Evolutionary conservation across 2,329 filamentous ascomycete genomes (phyloP), one percentile per base, ranked within the genome.

Genomic region (Aspergillus pseudoterreus): DNA sequence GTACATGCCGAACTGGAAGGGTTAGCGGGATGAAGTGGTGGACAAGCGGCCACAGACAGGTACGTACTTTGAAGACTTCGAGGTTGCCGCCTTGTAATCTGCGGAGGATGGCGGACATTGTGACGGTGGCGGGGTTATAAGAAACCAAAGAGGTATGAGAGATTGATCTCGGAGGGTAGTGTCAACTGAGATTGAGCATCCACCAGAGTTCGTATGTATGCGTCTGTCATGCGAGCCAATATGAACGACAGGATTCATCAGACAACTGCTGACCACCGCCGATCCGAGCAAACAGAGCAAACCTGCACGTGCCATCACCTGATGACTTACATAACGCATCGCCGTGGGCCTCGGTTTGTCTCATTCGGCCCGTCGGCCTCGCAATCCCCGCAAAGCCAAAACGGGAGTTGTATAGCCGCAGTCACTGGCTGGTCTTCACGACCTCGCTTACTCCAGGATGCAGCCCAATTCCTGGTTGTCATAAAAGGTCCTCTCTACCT

Each of bases 1-100:
- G 78, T 99, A 99, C 82, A 95, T 89, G 77, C 92, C 92, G 73
- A 99, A 99, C 92, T 96, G 15, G 19, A 21, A 15, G 14, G 22
- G 5, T 15, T 10, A 6, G 36, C 8, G 32, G 35, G 12, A 12
- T 38, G 27, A 14, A 45, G 32, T 44, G 14, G 42, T 19, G 10
- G 30, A 21, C 30, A 1, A 24, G 27, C 6, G 4, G 27, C 12
- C 22, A 22, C 5, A 22, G 32, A n/a, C 5, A 24, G 12, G 19
- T 30, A 58, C 71, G 51, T 75, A 94, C 92, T 78, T 96, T 97
- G 82, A 95, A 92, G 59, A 96, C 84, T 78, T 97, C 92, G 53
- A 97, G 82, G 71, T 96, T 96, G 24, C 92, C 82, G 48, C 92
- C 90, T 47, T 83, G 89, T 84, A 96, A 81, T 60, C 66, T 78